Percentiles rank a stretch among this genome's conserved stretches.
Evolutionary conservation across 2,329 filamentous ascomycete species (phyloP).

Genomic region (Scedosporium boydii): DNA sequence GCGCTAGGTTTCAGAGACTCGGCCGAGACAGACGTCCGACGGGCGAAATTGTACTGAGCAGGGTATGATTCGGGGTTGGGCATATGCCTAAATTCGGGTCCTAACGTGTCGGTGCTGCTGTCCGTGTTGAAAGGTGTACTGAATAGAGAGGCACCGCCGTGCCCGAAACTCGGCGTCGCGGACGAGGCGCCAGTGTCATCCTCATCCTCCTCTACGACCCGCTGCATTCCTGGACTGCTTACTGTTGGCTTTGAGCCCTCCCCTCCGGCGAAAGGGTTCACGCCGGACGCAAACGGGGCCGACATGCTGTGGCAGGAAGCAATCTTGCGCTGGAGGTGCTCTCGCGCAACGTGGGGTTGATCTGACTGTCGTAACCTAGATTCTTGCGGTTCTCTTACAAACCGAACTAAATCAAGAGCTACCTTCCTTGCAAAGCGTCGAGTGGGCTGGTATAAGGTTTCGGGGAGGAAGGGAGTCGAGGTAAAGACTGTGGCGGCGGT

Average conservation of each 20-base stretch:
- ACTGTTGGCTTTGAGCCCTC: constrained; percentile 24
- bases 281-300: constrained; percentile 56
- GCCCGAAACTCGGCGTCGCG: constrained; percentile 52
- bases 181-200: constrained; percentile 67
- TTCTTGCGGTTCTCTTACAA: not conserved
- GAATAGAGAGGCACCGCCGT: constrained; percentile 29
- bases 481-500: not conserved
- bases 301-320: constrained; percentile 34
- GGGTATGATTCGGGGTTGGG: constrained; percentile 65
- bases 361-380: not conserved
- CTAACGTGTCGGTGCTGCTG: constrained; percentile 34
- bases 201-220: constrained; percentile 75
- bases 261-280: constrained; percentile 63
- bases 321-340: constrained; percentile 5
- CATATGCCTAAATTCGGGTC: constrained; percentile 33
- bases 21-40: constrained; percentile 91
- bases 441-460: not conserved
- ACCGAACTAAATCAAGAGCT: not conserved
- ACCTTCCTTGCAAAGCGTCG: not conserved
- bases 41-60: constrained; percentile 84
- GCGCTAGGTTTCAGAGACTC: constrained; percentile 89
- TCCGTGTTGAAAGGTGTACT: constrained; percentile 45
- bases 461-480: not conserved
- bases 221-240: constrained; percentile 25
- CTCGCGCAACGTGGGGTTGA: constrained; percentile 7